Evolutionary conservation across 305 asterid genomes (phyloP).

Genomic region (Solanum chacoense): DNA sequence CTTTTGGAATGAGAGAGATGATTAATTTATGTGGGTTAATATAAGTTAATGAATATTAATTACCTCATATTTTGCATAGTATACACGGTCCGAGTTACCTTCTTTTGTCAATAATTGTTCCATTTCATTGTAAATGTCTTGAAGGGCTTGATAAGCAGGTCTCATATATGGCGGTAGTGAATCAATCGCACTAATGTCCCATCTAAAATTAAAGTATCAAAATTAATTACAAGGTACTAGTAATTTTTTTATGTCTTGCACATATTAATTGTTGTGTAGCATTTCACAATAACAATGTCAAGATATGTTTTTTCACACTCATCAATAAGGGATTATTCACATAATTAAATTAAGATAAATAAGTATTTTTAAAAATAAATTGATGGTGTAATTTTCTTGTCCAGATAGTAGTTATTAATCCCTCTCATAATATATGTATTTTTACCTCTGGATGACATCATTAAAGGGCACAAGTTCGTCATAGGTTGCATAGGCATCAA

Average conservation of each 20-base stretch:
- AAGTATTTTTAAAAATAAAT: too few species aligned
- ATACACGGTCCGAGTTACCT: conserved; percentile 2
- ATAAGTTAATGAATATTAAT: too few species aligned
- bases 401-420: too few species aligned
- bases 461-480: too few species aligned
- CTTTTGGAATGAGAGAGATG: neutral
- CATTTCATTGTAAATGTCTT: conserved; percentile 11
- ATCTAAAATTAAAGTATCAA: neutral
- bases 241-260: neutral
- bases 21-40: too few species aligned
- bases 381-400: too few species aligned
- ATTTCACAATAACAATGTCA: too few species aligned
- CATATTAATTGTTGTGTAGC: neutral
- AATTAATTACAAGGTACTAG: neutral
- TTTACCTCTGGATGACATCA: too few species aligned
- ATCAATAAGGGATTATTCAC: neutral
- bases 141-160: neutral
- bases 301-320: neutral
- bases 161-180: conserved; percentile 11
- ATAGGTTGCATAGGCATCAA: too few species aligned
- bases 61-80: conserved; percentile 29
- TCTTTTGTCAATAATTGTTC: conserved; percentile 10
- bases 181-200: conserved; percentile 2
- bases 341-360: too few species aligned
- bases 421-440: too few species aligned